These are phyloP conservation scores for Ochetophila trinervis DNA, from an alignment of 306 rosid genomes.

Conservation along the genomic window DNA sequence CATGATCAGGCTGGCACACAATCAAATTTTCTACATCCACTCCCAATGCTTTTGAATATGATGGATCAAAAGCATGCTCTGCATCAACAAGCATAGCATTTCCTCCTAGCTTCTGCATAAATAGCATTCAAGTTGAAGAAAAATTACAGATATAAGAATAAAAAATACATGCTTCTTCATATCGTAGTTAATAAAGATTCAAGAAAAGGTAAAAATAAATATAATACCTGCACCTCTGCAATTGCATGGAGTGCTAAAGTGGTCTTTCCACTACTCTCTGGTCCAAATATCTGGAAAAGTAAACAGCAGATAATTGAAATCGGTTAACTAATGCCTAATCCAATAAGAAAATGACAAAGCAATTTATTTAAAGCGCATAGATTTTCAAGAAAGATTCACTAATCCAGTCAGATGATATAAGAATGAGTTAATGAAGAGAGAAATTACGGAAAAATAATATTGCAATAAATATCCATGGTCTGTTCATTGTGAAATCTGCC, in stretches of 20 bases:
- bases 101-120: constrained; percentile 85
- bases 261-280: constrained; percentile 99
- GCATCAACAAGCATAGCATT: constrained; percentile 99
- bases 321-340: constrained; percentile 1
- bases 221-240: constrained; percentile 87
- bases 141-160: constrained; percentile 15
- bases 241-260: constrained; percentile 97
- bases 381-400: not conserved
- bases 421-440: not conserved
- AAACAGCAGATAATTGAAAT: constrained; percentile 21
- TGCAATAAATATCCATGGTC: not conserved
- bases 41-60: constrained; percentile 93
- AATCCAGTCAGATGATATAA: constrained; percentile 4
- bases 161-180: not conserved
- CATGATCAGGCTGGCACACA: constrained; percentile 98
- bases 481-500: too few relatives aligned
- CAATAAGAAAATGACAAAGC: constrained; percentile 2
- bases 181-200: not conserved
- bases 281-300: constrained; percentile 77
- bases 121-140: constrained; percentile 27
- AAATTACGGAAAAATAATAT: not conserved
- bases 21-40: constrained; percentile 96
- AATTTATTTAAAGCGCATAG: not conserved
- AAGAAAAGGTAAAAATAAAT: not conserved
- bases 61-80: constrained; percentile 97